These are phyloP conservation scores for Clavispora vitiphila DNA, from an alignment of 805 yeast species.

Conservation along the genomic window DNA sequence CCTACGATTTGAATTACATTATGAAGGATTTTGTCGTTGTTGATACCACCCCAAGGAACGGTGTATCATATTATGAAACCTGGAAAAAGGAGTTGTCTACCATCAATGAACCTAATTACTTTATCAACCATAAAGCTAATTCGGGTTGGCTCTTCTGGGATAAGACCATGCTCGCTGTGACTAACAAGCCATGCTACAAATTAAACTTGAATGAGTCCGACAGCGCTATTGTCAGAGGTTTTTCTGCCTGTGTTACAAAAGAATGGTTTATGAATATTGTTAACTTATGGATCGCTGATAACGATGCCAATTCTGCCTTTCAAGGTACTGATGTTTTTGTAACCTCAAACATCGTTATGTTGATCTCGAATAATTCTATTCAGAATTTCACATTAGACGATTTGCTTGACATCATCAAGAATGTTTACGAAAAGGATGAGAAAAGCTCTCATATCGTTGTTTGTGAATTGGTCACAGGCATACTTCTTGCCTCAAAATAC, in stretches of 20 bases:
- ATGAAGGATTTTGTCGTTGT: constrained; percentile 36
- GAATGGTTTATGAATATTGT: constrained; percentile 56
- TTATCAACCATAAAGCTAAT: constrained; percentile 50
- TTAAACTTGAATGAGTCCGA: constrained; percentile 41
- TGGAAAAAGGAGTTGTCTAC: constrained; percentile 53
- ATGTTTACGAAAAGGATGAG: constrained; percentile 57
- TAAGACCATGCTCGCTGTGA: constrained; percentile 43
- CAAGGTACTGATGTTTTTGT: constrained; percentile 61
- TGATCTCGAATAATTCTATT: constrained; percentile 43
- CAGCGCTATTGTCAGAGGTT: constrained; percentile 27
- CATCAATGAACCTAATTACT: constrained; percentile 44
- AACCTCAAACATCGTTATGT: constrained; percentile 43
- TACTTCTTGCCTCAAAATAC: constrained; percentile 46
- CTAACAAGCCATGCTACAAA: constrained; percentile 21
- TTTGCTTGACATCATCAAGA: constrained; percentile 44
- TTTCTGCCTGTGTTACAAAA: constrained; percentile 45
- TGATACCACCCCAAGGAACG: constrained; percentile 35
- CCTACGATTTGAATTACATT: constrained; percentile 32
- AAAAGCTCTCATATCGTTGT: constrained; percentile 70
- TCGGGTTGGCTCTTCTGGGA: constrained; percentile 81
- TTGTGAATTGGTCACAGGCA: constrained; percentile 66
- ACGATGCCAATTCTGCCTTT: constrained; percentile 64
- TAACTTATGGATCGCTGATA: constrained; percentile 53
- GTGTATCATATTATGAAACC: constrained; percentile 29
- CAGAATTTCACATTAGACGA: constrained; percentile 46